These are phyloP conservation scores for Didymella arachidicola DNA, from an alignment of 2,329 filamentous ascomycete genomes.

Conservation along the genomic window DNA sequence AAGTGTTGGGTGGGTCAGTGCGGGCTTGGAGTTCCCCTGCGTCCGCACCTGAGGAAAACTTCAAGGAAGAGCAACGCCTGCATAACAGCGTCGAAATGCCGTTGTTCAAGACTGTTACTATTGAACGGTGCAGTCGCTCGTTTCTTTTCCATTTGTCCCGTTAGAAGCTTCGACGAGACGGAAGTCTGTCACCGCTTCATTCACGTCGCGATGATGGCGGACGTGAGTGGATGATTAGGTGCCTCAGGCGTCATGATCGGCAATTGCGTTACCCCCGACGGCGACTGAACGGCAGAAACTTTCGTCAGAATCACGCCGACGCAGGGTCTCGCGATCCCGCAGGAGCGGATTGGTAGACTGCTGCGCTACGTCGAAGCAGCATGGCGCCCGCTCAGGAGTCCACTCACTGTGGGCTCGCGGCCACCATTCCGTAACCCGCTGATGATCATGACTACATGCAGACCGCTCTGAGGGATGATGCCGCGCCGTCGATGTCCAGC, in stretches of 20 bases:
- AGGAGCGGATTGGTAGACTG: conserved; percentile 27
- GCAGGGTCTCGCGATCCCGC: conserved; percentile 38
- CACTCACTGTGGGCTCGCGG: conserved; percentile 21
- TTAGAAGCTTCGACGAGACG: background rate
- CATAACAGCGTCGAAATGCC: background rate
- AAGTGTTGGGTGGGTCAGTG: conserved; percentile 5
- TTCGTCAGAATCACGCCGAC: conserved; percentile 32
- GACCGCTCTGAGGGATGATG: conserved; percentile 27
- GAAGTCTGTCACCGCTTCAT: conserved; percentile 1
- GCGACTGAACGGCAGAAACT: conserved; percentile 33
- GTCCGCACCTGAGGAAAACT: background rate
- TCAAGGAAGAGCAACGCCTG: conserved; percentile 4
- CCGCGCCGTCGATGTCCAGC: conserved; percentile 19
- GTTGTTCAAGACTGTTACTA: background rate
- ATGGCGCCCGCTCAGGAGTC: conserved; percentile 21
- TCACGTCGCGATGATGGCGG: conserved; percentile 7
- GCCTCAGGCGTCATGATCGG: conserved; percentile 47
- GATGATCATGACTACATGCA: conserved; percentile 33
- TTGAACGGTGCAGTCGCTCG: background rate
- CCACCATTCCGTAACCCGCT: conserved; percentile 29
- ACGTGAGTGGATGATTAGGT: conserved; percentile 17
- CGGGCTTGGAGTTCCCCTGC: conserved; percentile 6
- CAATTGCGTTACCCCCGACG: conserved; percentile 24
- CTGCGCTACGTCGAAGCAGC: conserved; percentile 25
- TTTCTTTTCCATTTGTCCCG: background rate